phyloP scores from a whole-genome alignment of 257 asterid species.

The Solanum chilense region DNA sequence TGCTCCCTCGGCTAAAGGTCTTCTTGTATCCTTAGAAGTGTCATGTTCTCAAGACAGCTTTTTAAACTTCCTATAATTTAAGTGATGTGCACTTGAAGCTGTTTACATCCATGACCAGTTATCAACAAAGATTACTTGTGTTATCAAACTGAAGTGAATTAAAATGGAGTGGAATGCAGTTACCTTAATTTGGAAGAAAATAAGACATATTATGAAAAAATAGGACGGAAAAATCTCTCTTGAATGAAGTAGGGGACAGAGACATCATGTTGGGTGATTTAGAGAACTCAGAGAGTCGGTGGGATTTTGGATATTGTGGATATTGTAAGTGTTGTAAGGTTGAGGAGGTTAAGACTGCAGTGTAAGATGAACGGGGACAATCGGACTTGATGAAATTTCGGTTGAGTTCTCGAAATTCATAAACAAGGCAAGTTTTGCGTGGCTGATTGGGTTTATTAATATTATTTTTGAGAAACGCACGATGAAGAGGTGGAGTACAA shows the following conservation, averaged over 20 bases:
- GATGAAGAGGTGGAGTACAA: background rate
- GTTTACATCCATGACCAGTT: background rate
- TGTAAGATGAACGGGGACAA: background rate
- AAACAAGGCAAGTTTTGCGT: background rate
- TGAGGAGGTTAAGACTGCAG: background rate
- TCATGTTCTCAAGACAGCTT: background rate
- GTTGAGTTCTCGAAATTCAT: background rate
- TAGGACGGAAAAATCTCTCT: background rate
- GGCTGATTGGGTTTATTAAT: background rate
- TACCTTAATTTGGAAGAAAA: background rate
- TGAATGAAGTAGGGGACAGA: background rate
- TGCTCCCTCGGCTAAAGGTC: background rate
- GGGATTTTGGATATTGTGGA: background rate
- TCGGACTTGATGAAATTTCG: background rate
- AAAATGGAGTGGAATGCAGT: background rate
- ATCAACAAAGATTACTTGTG: background rate
- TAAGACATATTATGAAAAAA: background rate
- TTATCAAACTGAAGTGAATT: background rate
- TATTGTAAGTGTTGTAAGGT: background rate
- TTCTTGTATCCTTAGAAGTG: background rate
- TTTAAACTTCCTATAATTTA: background rate
- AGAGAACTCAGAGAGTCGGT: background rate
- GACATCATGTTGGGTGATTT: background rate
- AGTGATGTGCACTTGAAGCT: background rate
- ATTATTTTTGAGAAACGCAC: background rate